Base-by-base conservation (phyloP, 345 rosid genomes). In the Hibiscus trionum region DNA sequence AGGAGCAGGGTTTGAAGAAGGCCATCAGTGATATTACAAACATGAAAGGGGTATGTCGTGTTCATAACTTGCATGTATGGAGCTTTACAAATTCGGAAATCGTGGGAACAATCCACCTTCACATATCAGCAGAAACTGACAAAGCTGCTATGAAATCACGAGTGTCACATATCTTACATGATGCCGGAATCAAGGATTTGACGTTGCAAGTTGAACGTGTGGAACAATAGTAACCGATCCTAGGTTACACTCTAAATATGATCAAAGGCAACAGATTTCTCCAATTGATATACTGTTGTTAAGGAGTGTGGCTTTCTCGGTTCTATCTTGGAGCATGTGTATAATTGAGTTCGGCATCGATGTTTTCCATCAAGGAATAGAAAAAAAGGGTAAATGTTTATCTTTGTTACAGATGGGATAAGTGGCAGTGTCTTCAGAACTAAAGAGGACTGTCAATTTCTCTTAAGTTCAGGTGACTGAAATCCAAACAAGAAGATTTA, bases 141-240 rank as follows among this genome's bases (percentile, higher is more conserved):
- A 82, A 84, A 79, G 81, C 60, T 12, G 82, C 88, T 61, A 78
- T 81, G 3, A 94, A 86, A 76, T 79, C 85, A 16, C 81, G 67
- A 77, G 93, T 88, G 52, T 84, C 89, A 4, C 80, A 74, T 60
- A 74, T 87, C 77, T 83, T 91, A 77, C 81, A 74, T 64, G 89
- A 88, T 84, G 95, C 90, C 2, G 97, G 98, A 71, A 79, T 94
- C 66, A 87, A 88, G 63, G 98, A 94, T 81, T 82, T 90, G 84
- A 94, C 95, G 15, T 69, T 94, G 78, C 97, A 94, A 83, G 77
- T 90, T 49, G 96, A 94, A 69, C 72, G 82, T 62, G 77, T 79
- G 65, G 82, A 75, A 69, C 81, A 73, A 75, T 72, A 57, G 9
- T 62, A 59, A 70, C 63, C 59, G 67, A 1, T 70, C 21, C 47